Evolutionary conservation across 306 rosid genomes (phyloP), one percentile per base, ranked within the genome.

Genomic region (Cicer cuneatum): DNA sequence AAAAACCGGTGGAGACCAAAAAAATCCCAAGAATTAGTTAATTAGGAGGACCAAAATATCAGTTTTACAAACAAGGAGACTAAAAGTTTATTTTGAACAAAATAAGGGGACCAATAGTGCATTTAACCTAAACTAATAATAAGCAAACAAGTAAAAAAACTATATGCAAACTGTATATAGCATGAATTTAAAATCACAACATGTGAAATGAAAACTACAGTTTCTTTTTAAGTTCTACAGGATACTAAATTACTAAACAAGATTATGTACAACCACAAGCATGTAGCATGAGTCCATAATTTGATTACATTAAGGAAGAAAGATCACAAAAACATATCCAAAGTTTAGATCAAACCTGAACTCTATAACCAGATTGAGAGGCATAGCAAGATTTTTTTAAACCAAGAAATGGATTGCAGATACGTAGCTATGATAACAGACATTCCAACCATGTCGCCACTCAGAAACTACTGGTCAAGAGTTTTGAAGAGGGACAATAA

Each of bases 311-410:
- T 29, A 63, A 19, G 52, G 12, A 69, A 69, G 18, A 60, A 63
- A 42, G 53, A 65, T 54, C 59, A 69, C 62, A 77, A 4, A 64
- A 71, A 39, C 57, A 66, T 16, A 62, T 66, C 75, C 67, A 60
- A 54, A 11, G 29, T 61, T 72, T 62, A 39, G 21, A 69, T 74
- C 39, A 40, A 80, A 76, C 61, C 62, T 15, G 49, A 41, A 59
- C 12, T 35, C 68, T 45, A 66, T 15, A 48, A 43, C 78, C 76
- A 61, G 67, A 64, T n/a, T 14, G 10, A 29, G 62, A 29, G 35
- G 35, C 35, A 29, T 29, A 29, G 35, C 35, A 29, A 29, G 35
- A 29, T 29, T 29, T 29, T 29, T 29, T 5, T 29, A 29, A 29
- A 29, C 35, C 35, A 29, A 29, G 35, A 29, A 29, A 29, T 29